Evolutionary conservation across 352 stramenopile species (phyloP).

Genomic region (Globisporangium cystogenes): DNA sequence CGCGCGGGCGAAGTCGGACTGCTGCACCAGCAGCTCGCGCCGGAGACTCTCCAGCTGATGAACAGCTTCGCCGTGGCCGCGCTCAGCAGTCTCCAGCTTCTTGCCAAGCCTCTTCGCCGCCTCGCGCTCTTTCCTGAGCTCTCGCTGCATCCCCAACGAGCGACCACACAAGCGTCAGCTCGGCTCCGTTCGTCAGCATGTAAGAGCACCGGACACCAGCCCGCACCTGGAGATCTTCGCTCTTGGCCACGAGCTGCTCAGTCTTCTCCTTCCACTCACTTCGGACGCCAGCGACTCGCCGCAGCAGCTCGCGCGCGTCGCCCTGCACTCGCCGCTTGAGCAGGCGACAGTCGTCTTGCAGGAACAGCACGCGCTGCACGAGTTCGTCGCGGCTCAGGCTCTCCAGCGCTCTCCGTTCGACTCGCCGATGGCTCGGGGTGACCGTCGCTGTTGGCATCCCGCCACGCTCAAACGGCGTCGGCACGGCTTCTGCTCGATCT

Average conservation of each 20-base stretch:
- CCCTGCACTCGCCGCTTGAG: conserved; percentile 30
- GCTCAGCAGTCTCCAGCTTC: conserved; percentile 23
- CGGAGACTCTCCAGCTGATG: conserved; percentile 34
- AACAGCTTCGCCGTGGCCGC: conserved; percentile 18
- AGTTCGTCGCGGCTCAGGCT: conserved; percentile 39
- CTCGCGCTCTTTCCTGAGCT: conserved; percentile 13
- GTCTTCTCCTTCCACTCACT: conserved; percentile 43
- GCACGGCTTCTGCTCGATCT: neutral
- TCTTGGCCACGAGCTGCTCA: conserved; percentile 26
- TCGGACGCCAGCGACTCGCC: conserved; percentile 28
- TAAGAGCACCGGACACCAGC: too few species aligned
- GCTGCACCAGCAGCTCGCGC: conserved; percentile 27
- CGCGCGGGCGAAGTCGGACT: conserved; percentile 19
- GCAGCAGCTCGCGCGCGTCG: conserved; percentile 37
- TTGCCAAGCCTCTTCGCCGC: conserved; percentile 12
- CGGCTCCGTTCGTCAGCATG: neutral
- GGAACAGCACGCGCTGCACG: conserved; percentile 23
- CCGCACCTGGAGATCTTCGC: conserved; percentile 30
- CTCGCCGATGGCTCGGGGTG: neutral
- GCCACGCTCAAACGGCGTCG: neutral
- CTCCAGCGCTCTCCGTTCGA: conserved; percentile 17
- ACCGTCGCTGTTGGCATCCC: neutral
- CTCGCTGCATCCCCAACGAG: conserved; percentile 10
- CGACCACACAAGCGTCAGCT: neutral
- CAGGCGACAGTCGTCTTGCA: conserved; percentile 38